Evolutionary conservation across 1,284 basidiomycete species (phyloP).

Genomic region (Pascua guehoae): DNA sequence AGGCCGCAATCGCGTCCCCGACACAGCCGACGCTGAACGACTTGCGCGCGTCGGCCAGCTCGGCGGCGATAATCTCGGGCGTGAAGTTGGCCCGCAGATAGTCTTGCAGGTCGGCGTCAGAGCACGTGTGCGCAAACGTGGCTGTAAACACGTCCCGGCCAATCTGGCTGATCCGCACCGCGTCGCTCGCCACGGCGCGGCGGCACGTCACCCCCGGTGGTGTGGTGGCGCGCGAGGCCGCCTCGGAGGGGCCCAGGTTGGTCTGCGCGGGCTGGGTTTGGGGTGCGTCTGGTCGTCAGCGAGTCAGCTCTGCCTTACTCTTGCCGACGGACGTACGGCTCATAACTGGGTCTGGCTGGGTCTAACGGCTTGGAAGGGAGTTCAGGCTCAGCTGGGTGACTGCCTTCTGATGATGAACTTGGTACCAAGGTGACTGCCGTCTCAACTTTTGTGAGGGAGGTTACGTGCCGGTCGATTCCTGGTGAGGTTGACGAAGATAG

Average conservation of each 20-base stretch:
- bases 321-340: too few relatives aligned
- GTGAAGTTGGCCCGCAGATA: constrained; percentile 14
- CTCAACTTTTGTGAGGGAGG: too few relatives aligned
- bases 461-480: too few relatives aligned
- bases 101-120: constrained; percentile 9
- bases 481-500: too few relatives aligned
- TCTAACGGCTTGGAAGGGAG: too few relatives aligned
- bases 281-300: background rate
- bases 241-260: constrained; percentile 8
- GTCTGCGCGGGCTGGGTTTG: background rate
- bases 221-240: constrained; percentile 1
- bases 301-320: background rate
- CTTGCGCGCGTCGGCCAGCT: constrained; percentile 5
- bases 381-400: too few relatives aligned
- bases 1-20: constrained; percentile 4
- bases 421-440: too few relatives aligned
- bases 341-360: too few relatives aligned
- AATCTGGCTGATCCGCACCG: constrained; percentile 5
- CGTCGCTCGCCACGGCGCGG: constrained; percentile 3
- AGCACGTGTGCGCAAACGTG: constrained; percentile 16
- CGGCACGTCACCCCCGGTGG: constrained; percentile 33
- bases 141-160: constrained; percentile 7
- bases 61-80: background rate
- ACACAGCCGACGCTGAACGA: constrained; percentile 4
- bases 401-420: too few relatives aligned